These are phyloP conservation scores for Patellifolia procumbens DNA, from an alignment of 179 eudicot genomes.

Conservation along the genomic window DNA sequence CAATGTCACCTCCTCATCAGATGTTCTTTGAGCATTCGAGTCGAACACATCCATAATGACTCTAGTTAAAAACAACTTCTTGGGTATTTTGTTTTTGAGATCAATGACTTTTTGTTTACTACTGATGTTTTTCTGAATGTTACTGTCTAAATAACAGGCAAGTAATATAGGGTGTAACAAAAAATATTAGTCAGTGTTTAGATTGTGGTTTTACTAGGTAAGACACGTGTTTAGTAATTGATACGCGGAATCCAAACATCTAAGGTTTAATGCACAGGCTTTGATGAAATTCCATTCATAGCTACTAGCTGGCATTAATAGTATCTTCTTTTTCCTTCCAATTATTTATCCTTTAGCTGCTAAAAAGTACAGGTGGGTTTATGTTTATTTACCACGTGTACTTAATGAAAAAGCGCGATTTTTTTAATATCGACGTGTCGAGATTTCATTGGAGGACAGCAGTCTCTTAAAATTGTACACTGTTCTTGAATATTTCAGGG, in stretches of 20 bases:
- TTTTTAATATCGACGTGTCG: conserved; percentile 10
- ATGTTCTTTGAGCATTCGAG: not conserved
- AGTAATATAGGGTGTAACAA: not conserved
- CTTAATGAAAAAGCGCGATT: too few relatives aligned
- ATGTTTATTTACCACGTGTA: conserved; percentile 18
- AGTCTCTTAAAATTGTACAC: not conserved
- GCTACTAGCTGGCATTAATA: conserved; percentile 3
- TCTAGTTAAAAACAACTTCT: too few relatives aligned
- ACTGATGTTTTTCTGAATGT: conserved; percentile 1
- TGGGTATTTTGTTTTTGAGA: not conserved
- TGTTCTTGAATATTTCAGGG: not conserved
- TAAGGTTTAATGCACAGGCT: not conserved
- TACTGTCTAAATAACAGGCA: not conserved
- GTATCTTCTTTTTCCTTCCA: not conserved
- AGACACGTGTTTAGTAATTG: conserved; percentile 31
- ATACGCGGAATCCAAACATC: conserved; percentile 25
- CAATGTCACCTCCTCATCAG: conserved; percentile 36
- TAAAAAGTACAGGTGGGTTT: conserved; percentile 5
- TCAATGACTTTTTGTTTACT: not conserved
- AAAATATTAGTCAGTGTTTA: not conserved
- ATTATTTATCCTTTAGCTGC: conserved; percentile 18
- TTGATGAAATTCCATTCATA: too few relatives aligned
- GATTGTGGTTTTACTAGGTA: conserved; percentile 1
- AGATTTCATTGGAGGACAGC: not conserved
- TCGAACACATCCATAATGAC: too few relatives aligned